Base-by-base conservation (phyloP, 345 rosid genomes). In the Moricandia moricandioides region DNA sequence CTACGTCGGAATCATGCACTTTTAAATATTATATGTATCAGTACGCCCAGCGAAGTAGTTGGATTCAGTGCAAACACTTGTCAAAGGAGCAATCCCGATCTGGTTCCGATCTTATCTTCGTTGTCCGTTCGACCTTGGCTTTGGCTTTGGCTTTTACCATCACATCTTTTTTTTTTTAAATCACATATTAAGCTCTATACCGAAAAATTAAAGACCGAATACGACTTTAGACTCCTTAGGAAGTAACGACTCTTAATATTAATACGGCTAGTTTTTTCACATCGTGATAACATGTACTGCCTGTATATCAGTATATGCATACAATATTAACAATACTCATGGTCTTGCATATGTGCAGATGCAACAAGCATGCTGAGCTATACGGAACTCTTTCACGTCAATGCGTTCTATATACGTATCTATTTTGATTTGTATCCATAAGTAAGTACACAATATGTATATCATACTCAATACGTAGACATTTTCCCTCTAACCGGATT, bases 11-110 rank as follows among this genome's bases (percentile, higher is more conserved):
- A 16, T 14, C 56, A 49, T 49, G 56, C 16, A 43, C 40, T 40
- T 24, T 34, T 33, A 67, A 21, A 54, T 17, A 52, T 39, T 39
- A 21, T 33, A 51, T 51, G 24, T 52, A 52, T 16, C 1, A 21
- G 24, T 21, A 51, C 62, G 26, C 75, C 14, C 5, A 76, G 39
- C 60, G 17, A 77, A 71, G 80, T 33, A 65, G 55, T 71, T 71
- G 77, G 34, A 78, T 58, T 71, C 77, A 66, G 73, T 78, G 81
- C 81, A 78, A 78, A 71, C 77, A 78, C 77, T 78, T 78, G 77
- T 66, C 69, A 78, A 58, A 71, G 77, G 77, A 78, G 77, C 37
- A 71, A 57, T 77, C 81, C n/a, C 71, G 57, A 65, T 71, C 68
- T 59, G 64, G 54, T 78, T 78, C 72, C 81, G n/a, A 71, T 78